phyloP scores from a whole-genome alignment of 331 rosid species.

The Rosa hybrid region DNA sequence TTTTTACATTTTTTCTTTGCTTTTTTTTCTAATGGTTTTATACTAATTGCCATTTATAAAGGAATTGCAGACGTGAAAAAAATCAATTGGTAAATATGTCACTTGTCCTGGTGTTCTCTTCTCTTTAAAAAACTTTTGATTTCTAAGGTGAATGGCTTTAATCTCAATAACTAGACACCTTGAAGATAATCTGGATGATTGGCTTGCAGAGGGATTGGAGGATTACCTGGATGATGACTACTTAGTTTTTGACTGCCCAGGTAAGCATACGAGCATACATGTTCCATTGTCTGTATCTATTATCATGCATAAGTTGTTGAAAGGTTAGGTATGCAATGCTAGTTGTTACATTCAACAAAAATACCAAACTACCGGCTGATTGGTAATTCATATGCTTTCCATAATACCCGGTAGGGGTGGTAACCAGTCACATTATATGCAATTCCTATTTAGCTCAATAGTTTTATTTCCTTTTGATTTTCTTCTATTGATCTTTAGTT shows the following conservation, averaged over 20 bases:
- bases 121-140: background rate
- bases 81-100: background rate
- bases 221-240: too few relatives aligned
- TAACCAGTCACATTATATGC: background rate
- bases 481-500: background rate
- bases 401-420: too few relatives aligned
- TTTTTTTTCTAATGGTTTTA: background rate
- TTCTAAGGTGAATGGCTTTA: background rate
- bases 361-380: background rate
- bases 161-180: too few relatives aligned
- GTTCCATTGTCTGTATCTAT: too few relatives aligned
- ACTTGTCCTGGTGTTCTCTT: background rate
- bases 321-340: background rate
- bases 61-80: background rate
- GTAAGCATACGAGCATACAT: too few relatives aligned
- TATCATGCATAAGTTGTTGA: too few relatives aligned
- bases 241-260: too few relatives aligned
- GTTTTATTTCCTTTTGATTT: background rate
- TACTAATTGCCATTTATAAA: background rate
- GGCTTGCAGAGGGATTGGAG: too few relatives aligned
- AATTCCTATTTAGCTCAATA: background rate
- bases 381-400: background rate
- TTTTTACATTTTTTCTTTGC: constrained; percentile 7
- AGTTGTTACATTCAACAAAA: background rate
- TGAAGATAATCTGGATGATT: too few relatives aligned